phyloP scores from a whole-genome alignment of 73 alveolate genomes.

The Stentor coeruleus region DNA sequence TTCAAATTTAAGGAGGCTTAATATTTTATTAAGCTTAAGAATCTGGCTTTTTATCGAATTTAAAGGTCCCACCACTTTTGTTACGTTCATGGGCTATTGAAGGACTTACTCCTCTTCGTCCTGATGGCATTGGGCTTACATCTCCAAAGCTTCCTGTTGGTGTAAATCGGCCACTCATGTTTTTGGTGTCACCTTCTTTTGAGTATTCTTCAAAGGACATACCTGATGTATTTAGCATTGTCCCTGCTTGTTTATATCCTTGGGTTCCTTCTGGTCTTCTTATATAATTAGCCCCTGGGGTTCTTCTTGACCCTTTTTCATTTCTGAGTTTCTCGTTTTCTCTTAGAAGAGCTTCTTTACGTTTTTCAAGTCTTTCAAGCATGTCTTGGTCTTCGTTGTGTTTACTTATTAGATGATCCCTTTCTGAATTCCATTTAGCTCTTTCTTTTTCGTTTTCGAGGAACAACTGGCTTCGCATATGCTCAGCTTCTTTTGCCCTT shows the following conservation, averaged over 20 bases:
- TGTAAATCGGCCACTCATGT: background rate
- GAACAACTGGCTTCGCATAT: constrained; percentile 64
- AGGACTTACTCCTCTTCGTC: background rate
- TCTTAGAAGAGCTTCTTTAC: constrained; percentile 77
- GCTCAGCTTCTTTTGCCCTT: constrained; percentile 73
- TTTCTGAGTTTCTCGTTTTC: constrained; percentile 88
- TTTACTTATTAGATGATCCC: constrained; percentile 62
- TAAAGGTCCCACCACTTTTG: background rate
- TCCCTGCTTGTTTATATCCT: constrained; percentile 2
- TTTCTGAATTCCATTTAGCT: constrained; percentile 91
- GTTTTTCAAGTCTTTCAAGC: constrained; percentile 61
- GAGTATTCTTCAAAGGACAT: constrained; percentile 21
- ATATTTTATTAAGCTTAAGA: no score
- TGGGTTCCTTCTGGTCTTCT: constrained; percentile 22
- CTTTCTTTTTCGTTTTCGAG: constrained; percentile 89
- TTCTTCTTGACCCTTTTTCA: constrained; percentile 67
- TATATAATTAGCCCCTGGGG: constrained; percentile 26
- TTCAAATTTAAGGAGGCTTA: no score
- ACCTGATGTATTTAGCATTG: background rate
- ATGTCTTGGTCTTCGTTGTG: constrained; percentile 74
- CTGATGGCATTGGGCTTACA: constrained; percentile 14
- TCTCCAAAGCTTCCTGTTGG: background rate
- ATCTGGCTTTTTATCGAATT: background rate
- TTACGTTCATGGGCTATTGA: background rate
- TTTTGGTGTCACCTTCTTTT: background rate